Evolutionary conservation across 495 filamentous ascomycete genomes (phyloP).

Genomic region (Pseudevernia furfuracea): DNA sequence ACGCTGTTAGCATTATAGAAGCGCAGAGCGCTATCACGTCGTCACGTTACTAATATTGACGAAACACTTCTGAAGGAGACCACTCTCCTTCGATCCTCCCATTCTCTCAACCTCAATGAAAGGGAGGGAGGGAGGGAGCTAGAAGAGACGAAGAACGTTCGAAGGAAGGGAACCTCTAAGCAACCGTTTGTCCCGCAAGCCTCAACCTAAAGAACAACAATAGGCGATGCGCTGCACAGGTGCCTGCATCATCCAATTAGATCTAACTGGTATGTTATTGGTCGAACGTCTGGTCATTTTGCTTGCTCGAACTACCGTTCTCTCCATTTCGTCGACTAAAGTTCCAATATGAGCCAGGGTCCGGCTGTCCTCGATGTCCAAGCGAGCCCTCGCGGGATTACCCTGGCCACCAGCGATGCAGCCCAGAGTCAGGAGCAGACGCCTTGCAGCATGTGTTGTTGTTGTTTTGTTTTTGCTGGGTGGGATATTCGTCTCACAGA

Average conservation of each 20-base stretch:
- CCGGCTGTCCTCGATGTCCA: background rate
- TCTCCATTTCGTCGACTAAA: too few relatives aligned
- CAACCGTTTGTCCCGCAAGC: slow-evolving; percentile 17
- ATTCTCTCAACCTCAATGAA: background rate
- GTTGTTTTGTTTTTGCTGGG: background rate
- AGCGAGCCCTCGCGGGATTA: background rate
- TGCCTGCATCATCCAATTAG: background rate
- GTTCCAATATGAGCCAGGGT: background rate
- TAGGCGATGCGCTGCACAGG: background rate
- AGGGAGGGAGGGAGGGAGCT: slow-evolving; percentile 4
- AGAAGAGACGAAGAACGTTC: slow-evolving; percentile 11
- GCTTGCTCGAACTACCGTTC: background rate
- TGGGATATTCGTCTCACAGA: background rate
- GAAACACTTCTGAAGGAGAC: background rate
- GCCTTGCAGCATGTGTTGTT: background rate
- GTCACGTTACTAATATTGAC: too few relatives aligned
- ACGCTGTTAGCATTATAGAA: background rate
- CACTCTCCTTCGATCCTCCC: background rate
- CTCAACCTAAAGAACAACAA: slow-evolving; percentile 10
- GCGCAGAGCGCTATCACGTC: background rate
- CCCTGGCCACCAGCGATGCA: background rate
- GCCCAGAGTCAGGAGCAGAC: background rate
- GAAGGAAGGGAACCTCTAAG: slow-evolving; percentile 8
- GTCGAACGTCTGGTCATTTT: background rate
- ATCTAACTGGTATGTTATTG: background rate